These are phyloP conservation scores for Trichoderma brevicompactum DNA, from an alignment of 2,329 filamentous ascomycete genomes.

Conservation along the genomic window DNA sequence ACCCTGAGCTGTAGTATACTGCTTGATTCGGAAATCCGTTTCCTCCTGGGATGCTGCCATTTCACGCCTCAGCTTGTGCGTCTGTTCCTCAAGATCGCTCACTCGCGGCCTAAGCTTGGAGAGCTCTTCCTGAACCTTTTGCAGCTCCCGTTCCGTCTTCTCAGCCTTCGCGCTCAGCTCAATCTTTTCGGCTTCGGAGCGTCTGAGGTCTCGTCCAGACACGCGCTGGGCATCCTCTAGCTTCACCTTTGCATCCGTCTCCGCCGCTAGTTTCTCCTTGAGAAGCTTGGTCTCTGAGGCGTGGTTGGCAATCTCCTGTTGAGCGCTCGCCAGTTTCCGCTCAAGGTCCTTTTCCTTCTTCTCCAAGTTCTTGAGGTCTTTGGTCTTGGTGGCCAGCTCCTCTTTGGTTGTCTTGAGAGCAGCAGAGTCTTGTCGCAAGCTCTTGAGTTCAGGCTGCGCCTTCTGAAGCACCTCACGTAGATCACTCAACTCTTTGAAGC, in stretches of 20 bases:
- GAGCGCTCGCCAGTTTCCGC: constrained; percentile 70
- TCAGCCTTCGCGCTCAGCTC: constrained; percentile 76
- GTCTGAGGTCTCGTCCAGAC: constrained; percentile 76
- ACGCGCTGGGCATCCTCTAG: constrained; percentile 80
- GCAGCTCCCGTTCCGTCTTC: constrained; percentile 70
- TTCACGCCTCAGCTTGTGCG: constrained; percentile 70
- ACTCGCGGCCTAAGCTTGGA: constrained; percentile 65
- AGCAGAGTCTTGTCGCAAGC: constrained; percentile 74
- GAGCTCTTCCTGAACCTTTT: constrained; percentile 73
- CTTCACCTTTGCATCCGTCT: constrained; percentile 70
- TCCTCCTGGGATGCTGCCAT: constrained; percentile 74
- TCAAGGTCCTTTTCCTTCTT: constrained; percentile 80
- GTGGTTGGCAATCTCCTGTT: constrained; percentile 71
- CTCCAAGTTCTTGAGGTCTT: constrained; percentile 76
- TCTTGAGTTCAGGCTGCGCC: constrained; percentile 82
- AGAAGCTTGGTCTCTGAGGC: constrained; percentile 78
- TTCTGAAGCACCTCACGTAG: constrained; percentile 80
- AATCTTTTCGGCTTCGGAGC: constrained; percentile 76
- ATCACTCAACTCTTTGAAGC: constrained; percentile 87
- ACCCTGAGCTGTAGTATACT: constrained; percentile 83
- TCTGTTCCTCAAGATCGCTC: constrained; percentile 73
- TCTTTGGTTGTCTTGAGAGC: constrained; percentile 76
- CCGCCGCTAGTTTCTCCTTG: constrained; percentile 76
- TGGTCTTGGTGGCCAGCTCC: constrained; percentile 63
- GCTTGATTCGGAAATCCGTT: constrained; percentile 78